phyloP scores from a whole-genome alignment of 164 flowering plant species.

The Akebia trifoliata region DNA sequence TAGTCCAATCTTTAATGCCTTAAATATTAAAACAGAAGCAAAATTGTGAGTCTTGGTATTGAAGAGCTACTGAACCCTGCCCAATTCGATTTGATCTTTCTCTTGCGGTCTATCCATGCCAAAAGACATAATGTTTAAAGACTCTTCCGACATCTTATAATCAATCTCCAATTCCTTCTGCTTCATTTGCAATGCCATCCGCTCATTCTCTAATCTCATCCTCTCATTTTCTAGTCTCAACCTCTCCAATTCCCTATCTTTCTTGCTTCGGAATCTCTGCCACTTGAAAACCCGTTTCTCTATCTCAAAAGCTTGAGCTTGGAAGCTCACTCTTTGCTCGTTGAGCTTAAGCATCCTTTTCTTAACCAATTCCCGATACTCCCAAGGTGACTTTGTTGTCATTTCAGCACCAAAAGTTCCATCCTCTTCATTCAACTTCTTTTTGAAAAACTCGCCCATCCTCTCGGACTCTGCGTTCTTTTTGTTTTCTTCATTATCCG shows the following conservation, averaged over 20 bases:
- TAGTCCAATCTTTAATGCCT: conserved; percentile 6
- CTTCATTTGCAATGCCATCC: conserved; percentile 39
- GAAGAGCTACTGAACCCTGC: conserved; percentile 23
- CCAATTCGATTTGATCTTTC: conserved; percentile 29
- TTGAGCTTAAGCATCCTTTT: conserved; percentile 30
- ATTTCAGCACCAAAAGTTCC: conserved; percentile 26
- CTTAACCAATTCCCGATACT: conserved; percentile 39
- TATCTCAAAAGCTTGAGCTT: conserved; percentile 42
- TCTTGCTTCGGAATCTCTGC: conserved; percentile 49
- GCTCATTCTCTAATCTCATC: conserved; percentile 46
- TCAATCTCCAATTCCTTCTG: conserved; percentile 35
- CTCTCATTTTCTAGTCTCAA: conserved; percentile 54
- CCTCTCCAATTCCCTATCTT: conserved; percentile 54
- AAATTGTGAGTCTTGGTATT: not conserved
- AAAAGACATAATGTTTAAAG: conserved; percentile 17
- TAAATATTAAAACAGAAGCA: not conserved
- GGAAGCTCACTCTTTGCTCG: conserved; percentile 32
- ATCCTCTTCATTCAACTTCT: conserved; percentile 16
- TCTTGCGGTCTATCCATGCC: conserved; percentile 26
- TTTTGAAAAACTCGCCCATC: conserved; percentile 10
- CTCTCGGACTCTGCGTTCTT: conserved; percentile 20
- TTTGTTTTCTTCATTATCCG: conserved; percentile 27
- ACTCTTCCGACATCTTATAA: conserved; percentile 25
- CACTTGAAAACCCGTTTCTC: conserved; percentile 52
- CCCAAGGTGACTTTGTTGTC: conserved; percentile 29